Evolutionary conservation across 2,329 filamentous ascomycete species (phyloP).

Genomic region (Fusarium napiforme): DNA sequence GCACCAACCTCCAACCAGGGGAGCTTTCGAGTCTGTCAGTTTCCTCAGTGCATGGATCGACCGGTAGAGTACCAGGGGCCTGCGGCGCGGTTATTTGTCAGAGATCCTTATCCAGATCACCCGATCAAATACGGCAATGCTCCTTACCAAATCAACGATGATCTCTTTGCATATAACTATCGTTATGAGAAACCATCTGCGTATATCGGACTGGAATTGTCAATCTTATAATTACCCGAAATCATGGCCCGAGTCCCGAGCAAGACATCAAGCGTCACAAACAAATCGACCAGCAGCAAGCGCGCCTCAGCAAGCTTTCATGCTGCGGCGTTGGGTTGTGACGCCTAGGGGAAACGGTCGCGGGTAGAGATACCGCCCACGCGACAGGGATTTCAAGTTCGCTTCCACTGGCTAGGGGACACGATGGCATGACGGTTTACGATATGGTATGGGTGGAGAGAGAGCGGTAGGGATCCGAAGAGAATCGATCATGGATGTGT

Average conservation of each 20-base stretch:
- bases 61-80: slow-evolving; percentile 22
- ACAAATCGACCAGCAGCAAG: slow-evolving; percentile 22
- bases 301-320: slow-evolving; percentile 22
- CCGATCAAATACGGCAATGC: slow-evolving; percentile 16
- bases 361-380: slow-evolving; percentile 33
- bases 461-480: slow-evolving; percentile 34
- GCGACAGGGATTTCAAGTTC: slow-evolving; percentile 39
- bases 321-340: slow-evolving; percentile 22
- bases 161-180: background rate
- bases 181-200: background rate
- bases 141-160: slow-evolving; percentile 9
- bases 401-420: slow-evolving; percentile 38
- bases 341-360: slow-evolving; percentile 33
- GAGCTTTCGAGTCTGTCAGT: slow-evolving; percentile 27
- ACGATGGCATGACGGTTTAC: slow-evolving; percentile 37
- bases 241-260: background rate
- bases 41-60: slow-evolving; percentile 36
- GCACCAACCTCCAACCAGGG: slow-evolving; percentile 14
- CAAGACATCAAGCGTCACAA: slow-evolving; percentile 11
- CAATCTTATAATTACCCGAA: background rate
- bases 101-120: slow-evolving; percentile 20
- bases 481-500: slow-evolving; percentile 43
- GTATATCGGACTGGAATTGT: background rate
- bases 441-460: slow-evolving; percentile 37
- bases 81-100: slow-evolving; percentile 28